Evolutionary conservation across 305 asterid species (phyloP).

Genomic region (Rubia balearica): DNA sequence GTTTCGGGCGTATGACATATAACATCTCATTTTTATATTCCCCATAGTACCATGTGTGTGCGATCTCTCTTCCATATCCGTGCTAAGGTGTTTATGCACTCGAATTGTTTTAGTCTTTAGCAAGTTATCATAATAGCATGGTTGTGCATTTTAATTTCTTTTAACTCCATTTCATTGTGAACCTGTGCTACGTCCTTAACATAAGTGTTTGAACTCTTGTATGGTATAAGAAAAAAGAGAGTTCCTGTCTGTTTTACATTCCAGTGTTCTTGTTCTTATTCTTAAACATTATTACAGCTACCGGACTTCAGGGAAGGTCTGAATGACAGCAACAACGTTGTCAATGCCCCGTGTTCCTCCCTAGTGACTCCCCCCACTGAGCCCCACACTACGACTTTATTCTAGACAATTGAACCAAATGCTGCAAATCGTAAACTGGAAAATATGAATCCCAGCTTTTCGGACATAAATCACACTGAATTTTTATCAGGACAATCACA

Average conservation of each 20-base stretch:
- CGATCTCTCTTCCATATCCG: background rate
- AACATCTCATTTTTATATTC: background rate
- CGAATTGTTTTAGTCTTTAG: background rate
- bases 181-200: background rate
- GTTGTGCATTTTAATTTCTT: background rate
- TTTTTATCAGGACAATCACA: constrained; percentile 18
- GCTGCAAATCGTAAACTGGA: constrained; percentile 14
- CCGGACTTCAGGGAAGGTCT: constrained; percentile 10
- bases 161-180: background rate
- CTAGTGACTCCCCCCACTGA: constrained; percentile 13
- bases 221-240: background rate
- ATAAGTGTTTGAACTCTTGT: background rate
- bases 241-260: background rate
- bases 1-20: background rate
- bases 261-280: background rate
- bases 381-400: constrained; percentile 7
- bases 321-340: constrained; percentile 4
- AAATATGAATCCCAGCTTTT: constrained; percentile 12
- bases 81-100: background rate
- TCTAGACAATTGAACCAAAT: constrained; percentile 5
- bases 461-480: constrained; percentile 17
- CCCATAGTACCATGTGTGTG: background rate
- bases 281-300: constrained; percentile 9
- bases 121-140: background rate
- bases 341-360: constrained; percentile 8